These are phyloP conservation scores for Potentilla sterilis DNA, from an alignment of 306 rosid genomes.

Conservation along the genomic window DNA sequence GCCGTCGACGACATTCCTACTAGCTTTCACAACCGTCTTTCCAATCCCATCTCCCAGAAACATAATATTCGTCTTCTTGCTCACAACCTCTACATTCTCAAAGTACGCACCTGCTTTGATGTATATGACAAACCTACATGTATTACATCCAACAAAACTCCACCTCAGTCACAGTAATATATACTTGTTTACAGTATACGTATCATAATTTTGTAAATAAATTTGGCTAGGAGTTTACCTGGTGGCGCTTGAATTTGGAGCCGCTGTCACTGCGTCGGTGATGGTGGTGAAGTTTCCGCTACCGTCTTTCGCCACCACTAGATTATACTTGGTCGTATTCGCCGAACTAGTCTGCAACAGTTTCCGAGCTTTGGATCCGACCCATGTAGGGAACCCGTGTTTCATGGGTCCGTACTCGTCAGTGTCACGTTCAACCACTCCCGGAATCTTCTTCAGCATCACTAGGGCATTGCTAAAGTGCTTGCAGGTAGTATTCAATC, in stretches of 20 bases:
- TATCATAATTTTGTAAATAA: too few species aligned
- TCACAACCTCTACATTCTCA: slow-evolving; percentile 81
- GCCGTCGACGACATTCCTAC: slow-evolving; percentile 70
- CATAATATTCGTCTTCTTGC: slow-evolving; percentile 66
- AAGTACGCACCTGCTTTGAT: slow-evolving; percentile 77
- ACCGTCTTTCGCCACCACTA: slow-evolving; percentile 86
- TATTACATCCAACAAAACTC: not conserved
- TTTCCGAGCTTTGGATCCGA: slow-evolving; percentile 46
- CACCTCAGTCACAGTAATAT: not conserved
- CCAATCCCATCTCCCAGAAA: slow-evolving; percentile 84
- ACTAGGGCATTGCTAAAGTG: slow-evolving; percentile 71
- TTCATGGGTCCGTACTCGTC: slow-evolving; percentile 46
- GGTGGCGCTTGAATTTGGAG: slow-evolving; percentile 80
- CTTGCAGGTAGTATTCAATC: slow-evolving; percentile 32
- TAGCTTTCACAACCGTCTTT: slow-evolving; percentile 70
- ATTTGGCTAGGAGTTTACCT: slow-evolving; percentile 38
- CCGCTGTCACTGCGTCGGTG: slow-evolving; percentile 59
- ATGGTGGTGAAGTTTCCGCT: slow-evolving; percentile 69
- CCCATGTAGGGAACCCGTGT: slow-evolving; percentile 65
- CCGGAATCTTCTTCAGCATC: slow-evolving; percentile 66
- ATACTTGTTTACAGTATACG: not conserved
- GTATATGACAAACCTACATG: slow-evolving; percentile 64
- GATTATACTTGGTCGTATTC: slow-evolving; percentile 44
- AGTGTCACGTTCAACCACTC: not conserved
- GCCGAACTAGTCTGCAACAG: slow-evolving; percentile 43